These are phyloP conservation scores for Aspergillus brasiliensis DNA, from an alignment of 2,329 filamentous ascomycete species.

Conservation along the genomic window DNA sequence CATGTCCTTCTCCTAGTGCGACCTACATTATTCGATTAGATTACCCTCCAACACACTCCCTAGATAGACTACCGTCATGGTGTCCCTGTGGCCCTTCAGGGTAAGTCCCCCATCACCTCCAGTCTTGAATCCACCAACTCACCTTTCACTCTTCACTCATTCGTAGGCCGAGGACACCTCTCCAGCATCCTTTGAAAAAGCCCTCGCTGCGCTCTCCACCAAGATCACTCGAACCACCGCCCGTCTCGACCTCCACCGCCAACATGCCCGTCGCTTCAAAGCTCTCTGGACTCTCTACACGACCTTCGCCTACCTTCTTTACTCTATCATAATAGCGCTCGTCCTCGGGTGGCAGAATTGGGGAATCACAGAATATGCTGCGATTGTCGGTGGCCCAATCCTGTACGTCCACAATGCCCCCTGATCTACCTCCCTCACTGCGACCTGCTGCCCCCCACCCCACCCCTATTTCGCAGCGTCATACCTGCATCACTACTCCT, in stretches of 20 bases:
- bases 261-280: constrained; percentile 74
- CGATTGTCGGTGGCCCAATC: constrained; percentile 75
- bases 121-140: not conserved
- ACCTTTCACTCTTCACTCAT: constrained; percentile 6
- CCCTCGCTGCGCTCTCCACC: constrained; percentile 74
- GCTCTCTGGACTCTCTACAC: constrained; percentile 90
- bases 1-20: not conserved
- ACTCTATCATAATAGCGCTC: constrained; percentile 76
- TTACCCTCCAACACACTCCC: not conserved
- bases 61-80: constrained; percentile 56
- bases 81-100: constrained; percentile 84
- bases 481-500: not conserved
- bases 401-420: constrained; percentile 55
- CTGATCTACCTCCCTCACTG: constrained; percentile 7
- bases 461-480: not conserved
- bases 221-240: constrained; percentile 78
- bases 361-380: constrained; percentile 74
- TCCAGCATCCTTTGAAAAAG: constrained; percentile 90
- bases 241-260: constrained; percentile 71
- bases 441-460: not conserved
- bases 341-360: constrained; percentile 84
- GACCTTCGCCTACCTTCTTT: constrained; percentile 85
- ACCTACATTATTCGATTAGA: not conserved
- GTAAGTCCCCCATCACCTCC: constrained; percentile 48
- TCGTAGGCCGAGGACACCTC: constrained; percentile 74